Evolutionary conservation across 495 filamentous ascomycete genomes (phyloP).

Genomic region (Hypoxylon fuscum): DNA sequence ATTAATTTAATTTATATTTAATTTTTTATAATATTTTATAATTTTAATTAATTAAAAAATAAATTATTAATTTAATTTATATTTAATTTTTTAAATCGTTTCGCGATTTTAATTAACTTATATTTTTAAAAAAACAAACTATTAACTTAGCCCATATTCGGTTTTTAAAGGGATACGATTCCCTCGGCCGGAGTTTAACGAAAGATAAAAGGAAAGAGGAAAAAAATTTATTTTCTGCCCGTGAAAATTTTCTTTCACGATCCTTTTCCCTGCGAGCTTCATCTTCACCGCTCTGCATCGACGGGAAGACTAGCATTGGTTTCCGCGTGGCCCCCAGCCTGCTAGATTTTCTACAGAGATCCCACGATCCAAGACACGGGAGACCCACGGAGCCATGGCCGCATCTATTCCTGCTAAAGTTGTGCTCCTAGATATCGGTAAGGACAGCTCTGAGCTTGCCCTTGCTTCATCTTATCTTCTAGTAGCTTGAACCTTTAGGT

Average conservation of each 20-base stretch:
- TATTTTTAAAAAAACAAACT: too few relatives aligned
- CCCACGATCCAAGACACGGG: slow-evolving; percentile 30
- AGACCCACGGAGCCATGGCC: slow-evolving; percentile 39
- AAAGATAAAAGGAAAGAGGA: slow-evolving; percentile 9
- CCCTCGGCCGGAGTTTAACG: slow-evolving; percentile 25
- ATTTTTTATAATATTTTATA: too few relatives aligned
- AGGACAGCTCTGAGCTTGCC: slow-evolving; percentile 35
- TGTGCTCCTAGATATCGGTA: slow-evolving; percentile 62
- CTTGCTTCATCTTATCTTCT: slow-evolving; percentile 27
- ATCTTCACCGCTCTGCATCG: slow-evolving; percentile 36
- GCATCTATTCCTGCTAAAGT: slow-evolving; percentile 47
- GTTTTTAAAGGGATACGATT: slow-evolving; percentile 15
- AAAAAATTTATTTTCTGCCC: slow-evolving; percentile 34
- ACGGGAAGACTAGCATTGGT: slow-evolving; percentile 33
- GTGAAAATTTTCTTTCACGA: slow-evolving; percentile 28
- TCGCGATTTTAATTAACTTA: too few relatives aligned
- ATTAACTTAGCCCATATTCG: too few relatives aligned
- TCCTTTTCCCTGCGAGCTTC: slow-evolving; percentile 15
- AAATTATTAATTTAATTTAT: too few relatives aligned
- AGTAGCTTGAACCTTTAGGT: slow-evolving; percentile 31
- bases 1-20: too few relatives aligned
- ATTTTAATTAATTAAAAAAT: too few relatives aligned
- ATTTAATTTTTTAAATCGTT: too few relatives aligned
- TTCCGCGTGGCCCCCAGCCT: slow-evolving; percentile 28
- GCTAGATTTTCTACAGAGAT: slow-evolving; percentile 25